Evolutionary conservation across 768 basidiomycete genomes (phyloP), one percentile per base, ranked within the genome.

Genomic region (Phaffia australis): DNA sequence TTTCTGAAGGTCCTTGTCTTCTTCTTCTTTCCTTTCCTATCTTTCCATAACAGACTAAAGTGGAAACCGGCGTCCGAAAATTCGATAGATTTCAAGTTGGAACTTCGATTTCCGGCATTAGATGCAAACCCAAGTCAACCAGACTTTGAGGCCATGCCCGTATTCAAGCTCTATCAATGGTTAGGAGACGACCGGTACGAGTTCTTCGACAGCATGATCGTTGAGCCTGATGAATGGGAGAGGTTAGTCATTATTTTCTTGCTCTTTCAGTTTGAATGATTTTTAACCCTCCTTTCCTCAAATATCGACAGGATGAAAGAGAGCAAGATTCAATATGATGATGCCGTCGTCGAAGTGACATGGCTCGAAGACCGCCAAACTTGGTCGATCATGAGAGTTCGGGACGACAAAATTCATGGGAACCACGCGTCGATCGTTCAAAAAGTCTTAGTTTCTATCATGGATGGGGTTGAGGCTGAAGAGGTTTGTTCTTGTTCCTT

Each of bases 11-110:
- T 52, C 11, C 48, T 9, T n/a, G 16, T 25, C 23, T 27, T 48
- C 8, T 50, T 14, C 56, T 52, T n/a, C 32, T 46, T 57, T 19
- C 42, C 48, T 42, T 60, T 65, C 19, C 49, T 42, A 48, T 35
- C 23, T 0, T 52, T 47, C 25, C 3, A 30, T 9, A 1, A 15
- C 71, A 98, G 94, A 70, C 76, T 99, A 73, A 99, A 99, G 77
- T 99, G 95, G 95, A 99, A 99, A 76, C 92, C 93, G 1, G 92
- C 95, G 0, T 88, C 87, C 1, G 94, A 98, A 74, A 99, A 99
- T 75, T 93, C 92, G 1, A 87, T 98, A 72, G 95, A 99, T 76
- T 98, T 99, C 80, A 90, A 91, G 75, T 85, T 98, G 32, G 83
- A 92, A 58, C 79, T 99, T n/a, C 86, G 90, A 42, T 99, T 98